Evolutionary conservation across 78 protist species (phyloP).

Genomic region (Cavenderia fasciculata): DNA sequence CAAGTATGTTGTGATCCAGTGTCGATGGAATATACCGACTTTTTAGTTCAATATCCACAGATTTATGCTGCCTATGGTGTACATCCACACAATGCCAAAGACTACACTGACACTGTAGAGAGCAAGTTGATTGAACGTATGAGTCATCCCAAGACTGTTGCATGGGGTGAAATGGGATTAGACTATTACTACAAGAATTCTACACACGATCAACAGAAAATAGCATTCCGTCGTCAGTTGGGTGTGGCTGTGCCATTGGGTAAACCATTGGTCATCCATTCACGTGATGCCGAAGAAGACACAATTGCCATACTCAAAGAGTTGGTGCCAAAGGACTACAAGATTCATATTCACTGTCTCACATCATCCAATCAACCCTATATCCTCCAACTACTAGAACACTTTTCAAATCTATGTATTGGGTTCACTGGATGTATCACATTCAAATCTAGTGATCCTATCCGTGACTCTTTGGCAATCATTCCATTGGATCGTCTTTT

Average conservation of each 20-base stretch:
- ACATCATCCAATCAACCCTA: conserved; percentile 50
- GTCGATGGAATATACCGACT: conserved; percentile 48
- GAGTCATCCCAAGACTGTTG: conserved; percentile 63
- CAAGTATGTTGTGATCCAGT: conserved; percentile 78
- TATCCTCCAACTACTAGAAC: conserved; percentile 34
- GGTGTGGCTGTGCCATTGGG: conserved; percentile 28
- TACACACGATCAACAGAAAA: conserved; percentile 13
- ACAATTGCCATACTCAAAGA: conserved; percentile 74
- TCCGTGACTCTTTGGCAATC: conserved; percentile 56
- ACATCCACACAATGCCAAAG: conserved; percentile 82
- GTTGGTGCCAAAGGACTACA: conserved; percentile 66
- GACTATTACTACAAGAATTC: conserved; percentile 57
- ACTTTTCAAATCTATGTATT: conserved; percentile 80
- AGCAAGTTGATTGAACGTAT: conserved; percentile 43
- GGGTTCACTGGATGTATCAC: conserved; percentile 91
- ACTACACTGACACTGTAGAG: conserved; percentile 62
- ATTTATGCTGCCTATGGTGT: conserved; percentile 82
- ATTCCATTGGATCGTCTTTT: conserved; percentile 83
- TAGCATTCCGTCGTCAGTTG: conserved; percentile 80
- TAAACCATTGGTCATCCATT: conserved; percentile 87
- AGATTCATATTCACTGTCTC: conserved; percentile 89
- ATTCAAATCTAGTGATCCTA: conserved; percentile 59
- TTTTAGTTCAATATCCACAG: background rate
- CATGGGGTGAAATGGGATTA: conserved; percentile 88
- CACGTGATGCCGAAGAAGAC: conserved; percentile 88